These are phyloP conservation scores for Boletus insuetus DNA, from an alignment of 768 basidiomycete species.

Conservation along the genomic window DNA sequence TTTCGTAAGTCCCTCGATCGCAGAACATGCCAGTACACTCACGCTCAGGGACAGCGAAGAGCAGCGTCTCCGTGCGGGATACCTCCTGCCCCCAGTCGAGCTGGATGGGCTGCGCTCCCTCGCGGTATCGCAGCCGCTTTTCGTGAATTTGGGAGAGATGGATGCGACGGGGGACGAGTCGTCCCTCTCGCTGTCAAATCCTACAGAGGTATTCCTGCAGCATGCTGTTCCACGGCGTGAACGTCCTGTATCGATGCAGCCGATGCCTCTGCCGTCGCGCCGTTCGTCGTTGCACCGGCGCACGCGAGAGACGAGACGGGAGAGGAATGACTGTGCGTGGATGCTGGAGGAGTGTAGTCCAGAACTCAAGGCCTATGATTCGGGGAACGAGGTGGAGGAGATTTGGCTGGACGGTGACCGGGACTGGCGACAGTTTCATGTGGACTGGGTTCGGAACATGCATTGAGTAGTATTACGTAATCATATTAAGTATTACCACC, in stretches of 20 bases:
- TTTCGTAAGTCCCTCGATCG: conserved; percentile 13
- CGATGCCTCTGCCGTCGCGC: conserved; percentile 31
- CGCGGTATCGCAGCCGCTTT: conserved; percentile 43
- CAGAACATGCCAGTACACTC: not conserved
- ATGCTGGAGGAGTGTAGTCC: conserved; percentile 40
- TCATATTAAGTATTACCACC: not conserved
- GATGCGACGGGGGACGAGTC: conserved; percentile 41
- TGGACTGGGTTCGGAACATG: conserved; percentile 35
- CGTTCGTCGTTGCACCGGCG: conserved; percentile 28
- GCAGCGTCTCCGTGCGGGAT: not conserved
- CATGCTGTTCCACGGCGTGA: conserved; percentile 24
- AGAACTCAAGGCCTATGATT: conserved; percentile 23
- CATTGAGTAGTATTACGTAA: conserved; percentile 19
- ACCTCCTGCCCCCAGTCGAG: conserved; percentile 4
- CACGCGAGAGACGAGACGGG: conserved; percentile 1
- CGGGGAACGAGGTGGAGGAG: conserved; percentile 36
- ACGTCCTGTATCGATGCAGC: conserved; percentile 33
- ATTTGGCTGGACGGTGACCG: conserved; percentile 2
- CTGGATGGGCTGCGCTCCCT: conserved; percentile 43
- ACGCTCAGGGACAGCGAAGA: conserved; percentile 6
- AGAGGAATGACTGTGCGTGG: conserved; percentile 36
- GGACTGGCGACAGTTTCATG: conserved; percentile 58
- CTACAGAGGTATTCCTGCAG: conserved; percentile 23
- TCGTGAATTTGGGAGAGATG: conserved; percentile 36
- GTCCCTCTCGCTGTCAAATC: conserved; percentile 41